Evolutionary conservation across 1,284 basidiomycete genomes (phyloP), one percentile per base, ranked within the genome.

Genomic region (Sparassis latifolia): DNA sequence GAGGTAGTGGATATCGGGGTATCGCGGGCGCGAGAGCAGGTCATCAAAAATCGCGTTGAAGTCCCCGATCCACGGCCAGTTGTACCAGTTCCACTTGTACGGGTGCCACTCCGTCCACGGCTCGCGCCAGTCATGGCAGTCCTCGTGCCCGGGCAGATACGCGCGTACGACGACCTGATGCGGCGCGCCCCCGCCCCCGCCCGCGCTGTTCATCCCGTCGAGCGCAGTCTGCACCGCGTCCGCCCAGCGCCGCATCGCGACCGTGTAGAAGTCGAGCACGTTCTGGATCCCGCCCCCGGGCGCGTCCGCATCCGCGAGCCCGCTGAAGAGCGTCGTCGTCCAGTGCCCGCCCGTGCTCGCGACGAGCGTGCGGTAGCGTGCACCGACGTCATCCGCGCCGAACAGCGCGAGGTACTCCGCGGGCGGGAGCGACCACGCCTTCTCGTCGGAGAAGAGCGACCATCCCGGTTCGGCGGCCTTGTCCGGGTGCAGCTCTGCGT

Each of bases 281-380:
- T 69, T 69, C 10, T 73, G 69, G 51, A 82, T 78, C 1, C 80
- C 82, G 39, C 69, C 63, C 0, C 66, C 63, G 7, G 63, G 61
- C 20, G 65, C 63, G 1, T 55, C 58, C 20, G 70, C 66, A 47
- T 77, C 66, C 2, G 65, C 63, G 51, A 77, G 75, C 3, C 75
- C 81, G 6, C 64, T 59, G 60, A 84, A 74, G 33, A 80, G 61
- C 1, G 71, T 76, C 5, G 77, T 77, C 2, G 80, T 84, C 83
- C 83, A 86, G 60, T 86, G 83, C 1, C 82, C 82, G 3, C 67
- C 83, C 0, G 83, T 85, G 65, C 74, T 80, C 30, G 78, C 72
- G 51, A 86, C 59, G 60, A 86, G 66, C 9, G 79, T 82, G 40
- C 72, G 72, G 60, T 82, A 86, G 54, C 79, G 71, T 29, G 70